A percentile compares a stretch with the other conserved stretches of the same genome.
Evolutionary conservation across 139 green algal species (phyloP).

Genomic region (Chlorella ohadii): DNA sequence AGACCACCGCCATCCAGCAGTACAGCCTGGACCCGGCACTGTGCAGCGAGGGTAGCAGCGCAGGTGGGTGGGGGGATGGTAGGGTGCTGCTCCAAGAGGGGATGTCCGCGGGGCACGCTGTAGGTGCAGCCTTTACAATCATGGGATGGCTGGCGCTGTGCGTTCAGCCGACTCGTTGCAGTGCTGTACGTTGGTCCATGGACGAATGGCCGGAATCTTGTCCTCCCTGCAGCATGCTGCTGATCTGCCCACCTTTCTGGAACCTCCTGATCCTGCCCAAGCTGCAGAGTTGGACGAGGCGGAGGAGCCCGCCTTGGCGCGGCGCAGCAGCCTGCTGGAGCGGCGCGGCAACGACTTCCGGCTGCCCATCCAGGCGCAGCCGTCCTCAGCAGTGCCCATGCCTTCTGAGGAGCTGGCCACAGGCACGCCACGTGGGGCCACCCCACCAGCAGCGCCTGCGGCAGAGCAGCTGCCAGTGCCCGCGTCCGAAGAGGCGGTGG

Average conservation of each 20-base stretch:
- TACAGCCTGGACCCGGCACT: conserved; percentile 75
- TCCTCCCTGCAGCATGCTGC: too few species aligned
- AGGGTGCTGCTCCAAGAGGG: too few species aligned
- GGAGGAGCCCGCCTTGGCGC: neutral
- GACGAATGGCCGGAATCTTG: too few species aligned
- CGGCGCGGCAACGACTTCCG: neutral
- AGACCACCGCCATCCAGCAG: conserved; percentile 88
- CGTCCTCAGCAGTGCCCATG: conserved; percentile 5
- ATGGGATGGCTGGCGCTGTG: too few species aligned
- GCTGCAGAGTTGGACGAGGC: neutral
- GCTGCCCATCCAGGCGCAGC: conserved; percentile 7
- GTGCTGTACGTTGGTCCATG: too few species aligned
- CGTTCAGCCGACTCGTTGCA: too few species aligned
- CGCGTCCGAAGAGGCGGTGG: neutral
- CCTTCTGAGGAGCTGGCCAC: conserved; percentile 15
- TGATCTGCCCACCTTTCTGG: too few species aligned
- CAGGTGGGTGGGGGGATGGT: neutral
- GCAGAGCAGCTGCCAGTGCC: neutral
- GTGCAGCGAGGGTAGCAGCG: conserved; percentile 52
- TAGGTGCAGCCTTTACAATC: too few species aligned
- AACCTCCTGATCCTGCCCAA: too few species aligned
- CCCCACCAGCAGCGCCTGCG: neutral
- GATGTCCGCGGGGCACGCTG: too few species aligned
- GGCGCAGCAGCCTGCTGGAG: conserved; percentile 17
- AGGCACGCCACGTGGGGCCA: neutral